Base-by-base conservation (phyloP, 768 basidiomycete species). In the Naganishia onofrii region DNA sequence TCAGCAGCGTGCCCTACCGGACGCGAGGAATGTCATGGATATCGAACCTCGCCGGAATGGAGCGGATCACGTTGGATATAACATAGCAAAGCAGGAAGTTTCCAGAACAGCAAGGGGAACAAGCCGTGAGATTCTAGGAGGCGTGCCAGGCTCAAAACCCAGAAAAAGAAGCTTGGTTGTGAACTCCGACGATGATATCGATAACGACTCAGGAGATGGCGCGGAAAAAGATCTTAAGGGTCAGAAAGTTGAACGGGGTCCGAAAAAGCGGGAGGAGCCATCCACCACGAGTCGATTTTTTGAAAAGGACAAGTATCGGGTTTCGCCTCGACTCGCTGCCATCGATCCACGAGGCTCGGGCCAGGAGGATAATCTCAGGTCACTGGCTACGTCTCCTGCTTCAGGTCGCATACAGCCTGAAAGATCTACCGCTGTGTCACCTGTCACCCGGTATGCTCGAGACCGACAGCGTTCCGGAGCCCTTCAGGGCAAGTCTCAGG, bases 401-500 rank as follows among this genome's bases (percentile, higher is more conserved):
- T 51, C 21, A 6, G 23, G 23, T 3, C 48, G 48, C n/a, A 4
- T 26, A n/a, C 48, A n/a, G 23, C 23, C 48, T 12, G 48, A 51
- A 23, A 51, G 21, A 26, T 26, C 48, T 21, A 51, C n/a, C 48
- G 48, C 48, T 23, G 23, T 26, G 23, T 51, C 48, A 51, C 48
- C 48, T 51, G 48, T 51, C 6, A 51, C 48, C 4, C 36, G 60
- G 21, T 63, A 63, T 29, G 15, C 38, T 12, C 60, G 60, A n/a
- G 60, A 63, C 15, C 60, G 60, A 44, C 60, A 63, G 38, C 60
- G 60, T 8, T 63, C 60, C 23, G 38, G 34, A 9, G 42, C 60
- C 42, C 28, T 44, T 10, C 29, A n/a, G n/a, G n/a, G 60, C 42
- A 38, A 31, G 21, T 34, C 57, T 17, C 31, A 17, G 57, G 23